Base-by-base conservation (phyloP, 2,329 filamentous ascomycete genomes). In the Calonectria fujianensis region DNA sequence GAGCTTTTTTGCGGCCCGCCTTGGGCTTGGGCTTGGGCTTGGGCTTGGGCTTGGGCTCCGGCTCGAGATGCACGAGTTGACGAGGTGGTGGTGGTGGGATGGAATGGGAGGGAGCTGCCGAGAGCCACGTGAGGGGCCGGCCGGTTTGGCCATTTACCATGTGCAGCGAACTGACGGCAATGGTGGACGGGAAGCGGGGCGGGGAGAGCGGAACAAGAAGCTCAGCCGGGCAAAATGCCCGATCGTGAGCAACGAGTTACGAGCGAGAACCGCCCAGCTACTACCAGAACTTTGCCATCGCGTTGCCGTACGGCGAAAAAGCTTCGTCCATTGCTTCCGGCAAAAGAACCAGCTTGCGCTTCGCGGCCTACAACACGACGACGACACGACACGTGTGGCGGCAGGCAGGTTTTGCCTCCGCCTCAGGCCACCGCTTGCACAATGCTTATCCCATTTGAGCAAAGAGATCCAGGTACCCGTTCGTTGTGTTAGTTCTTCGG, bases 401-500 rank as follows among this genome's bases (percentile, higher is more conserved):
- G 64, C 64, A 72, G 64, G 37, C 64, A 61, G 29, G 37, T 72
- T 45, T 51, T 59, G 61, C 24, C 61, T 52, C 37, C 45, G 54
- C 65, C 48, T 65, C 48, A n/a, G 64, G 52, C 64, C 64, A 67
- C 32, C 8, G 31, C 39, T 24, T 51, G 51, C 50, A 52, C 35
- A 31, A 48, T 48, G 31, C 31, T 41, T 54, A 39, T 51, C 72
- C 57, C 71, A 68, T 54, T 54, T 50, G 57, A 71, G 52, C 52
- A 39, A 61, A 64, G 52, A 64, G 61, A 74, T 74, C 65, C 73
- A 74, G 73, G 73, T 74, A 72, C 73, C 73, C 73, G 73, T 59
- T 69, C 69, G 31, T 70, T 45, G 37, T 52, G 35, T 74, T 67
- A 57, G 65, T 65, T 51, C 63, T 70, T 70, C 67, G 72, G 72